phyloP scores from a whole-genome alignment of 2,329 filamentous ascomycete species.

The Macrophomina tecta region DNA sequence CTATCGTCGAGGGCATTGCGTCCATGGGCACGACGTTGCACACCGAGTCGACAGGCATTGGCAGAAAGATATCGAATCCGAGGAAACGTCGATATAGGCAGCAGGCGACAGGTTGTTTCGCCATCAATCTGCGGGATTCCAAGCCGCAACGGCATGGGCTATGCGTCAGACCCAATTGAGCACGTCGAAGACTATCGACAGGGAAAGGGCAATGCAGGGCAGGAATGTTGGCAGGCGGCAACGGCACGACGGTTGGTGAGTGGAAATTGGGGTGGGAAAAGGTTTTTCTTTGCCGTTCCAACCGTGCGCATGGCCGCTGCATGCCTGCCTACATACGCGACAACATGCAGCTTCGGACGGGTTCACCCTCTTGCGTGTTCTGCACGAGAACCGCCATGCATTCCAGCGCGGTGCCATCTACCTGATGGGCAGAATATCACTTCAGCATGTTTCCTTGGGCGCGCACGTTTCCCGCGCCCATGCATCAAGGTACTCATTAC shows the following conservation, averaged over 20 bases:
- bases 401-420: conserved; percentile 4
- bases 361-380: conserved; percentile 12
- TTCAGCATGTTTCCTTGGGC: conserved; percentile 15
- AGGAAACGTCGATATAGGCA: conserved; percentile 9
- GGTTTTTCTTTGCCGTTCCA: conserved; percentile 1
- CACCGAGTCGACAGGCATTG: conserved; percentile 7
- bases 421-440: conserved; percentile 4
- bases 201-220: conserved; percentile 1
- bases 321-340: conserved; percentile 12
- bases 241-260: not conserved
- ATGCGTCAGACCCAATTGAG: conserved; percentile 17
- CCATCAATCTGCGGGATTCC: conserved; percentile 5
- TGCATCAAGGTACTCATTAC: conserved; percentile 18
- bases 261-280: conserved; percentile 20
- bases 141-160: not conserved
- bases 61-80: conserved; percentile 13
- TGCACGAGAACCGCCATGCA: conserved; percentile 10
- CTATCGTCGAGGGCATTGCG: conserved; percentile 11
- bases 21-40: conserved; percentile 19
- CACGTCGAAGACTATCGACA: not conserved
- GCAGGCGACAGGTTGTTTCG: not conserved
- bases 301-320: not conserved
- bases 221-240: conserved; percentile 12
- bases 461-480: conserved; percentile 2
- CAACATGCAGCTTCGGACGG: conserved; percentile 6